A percentile compares a stretch with the other conserved stretches of the same genome.
These are phyloP conservation scores for Cyberlindnera samutprakarnensis DNA, from an alignment of 805 yeast species.

Conservation along the genomic window DNA sequence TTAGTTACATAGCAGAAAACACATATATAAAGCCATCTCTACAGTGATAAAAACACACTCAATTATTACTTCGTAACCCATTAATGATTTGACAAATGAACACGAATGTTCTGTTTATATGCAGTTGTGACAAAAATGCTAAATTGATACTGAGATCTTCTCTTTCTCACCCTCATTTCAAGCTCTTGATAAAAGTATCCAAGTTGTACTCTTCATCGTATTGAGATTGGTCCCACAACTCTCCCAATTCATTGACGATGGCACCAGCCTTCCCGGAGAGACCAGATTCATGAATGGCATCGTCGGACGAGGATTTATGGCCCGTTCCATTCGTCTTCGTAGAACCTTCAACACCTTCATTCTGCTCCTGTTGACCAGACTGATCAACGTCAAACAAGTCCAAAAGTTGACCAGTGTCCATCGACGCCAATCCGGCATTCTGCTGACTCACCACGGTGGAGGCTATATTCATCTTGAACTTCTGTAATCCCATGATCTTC, in stretches of 20 bases:
- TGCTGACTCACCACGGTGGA: conserved; percentile 95
- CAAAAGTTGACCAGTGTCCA: conserved; percentile 92
- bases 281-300: conserved; percentile 56
- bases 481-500: conserved; percentile 96
- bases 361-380: conserved; percentile 29
- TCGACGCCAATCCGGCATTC: conserved; percentile 88
- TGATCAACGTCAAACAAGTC: conserved; percentile 82
- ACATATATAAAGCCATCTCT: too few relatives aligned
- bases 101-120: conserved; percentile 1
- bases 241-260: conserved; percentile 83
- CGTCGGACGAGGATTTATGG: conserved; percentile 15
- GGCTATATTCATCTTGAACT: conserved; percentile 95
- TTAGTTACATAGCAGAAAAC: too few relatives aligned
- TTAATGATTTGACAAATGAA: conserved; percentile 9
- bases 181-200: conserved; percentile 77
- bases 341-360: conserved; percentile 23
- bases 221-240: conserved; percentile 93
- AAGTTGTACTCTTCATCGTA: conserved; percentile 95
- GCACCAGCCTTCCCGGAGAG: conserved; percentile 80
- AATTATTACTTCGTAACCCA: not conserved
- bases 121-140: not conserved
- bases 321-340: conserved; percentile 15
- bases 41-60: too few relatives aligned
- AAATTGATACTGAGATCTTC: too few relatives aligned
- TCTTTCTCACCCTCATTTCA: conserved; percentile 15